These are phyloP conservation scores for Punica granatum DNA, from an alignment of 345 rosid species.

Conservation along the genomic window DNA sequence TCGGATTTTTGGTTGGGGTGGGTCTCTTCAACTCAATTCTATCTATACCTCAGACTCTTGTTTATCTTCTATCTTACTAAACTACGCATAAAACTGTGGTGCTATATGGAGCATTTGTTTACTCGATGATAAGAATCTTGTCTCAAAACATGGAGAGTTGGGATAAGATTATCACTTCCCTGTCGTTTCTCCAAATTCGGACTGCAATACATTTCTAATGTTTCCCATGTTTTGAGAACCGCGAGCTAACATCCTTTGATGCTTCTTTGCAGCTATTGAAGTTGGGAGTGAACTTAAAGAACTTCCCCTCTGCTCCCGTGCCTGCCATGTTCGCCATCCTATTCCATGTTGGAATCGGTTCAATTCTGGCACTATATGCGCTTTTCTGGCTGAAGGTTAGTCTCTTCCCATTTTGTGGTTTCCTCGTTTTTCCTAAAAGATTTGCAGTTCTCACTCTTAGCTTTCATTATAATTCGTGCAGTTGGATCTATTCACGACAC, in stretches of 20 bases:
- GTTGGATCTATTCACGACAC: constrained; percentile 91
- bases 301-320: constrained; percentile 59
- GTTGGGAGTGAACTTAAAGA: constrained; percentile 82
- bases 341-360: constrained; percentile 82
- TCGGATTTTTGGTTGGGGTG: constrained; percentile 87
- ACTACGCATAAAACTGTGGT: no score
- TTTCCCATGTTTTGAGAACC: no score
- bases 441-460: background rate
- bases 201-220: background rate
- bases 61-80: background rate
- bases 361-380: constrained; percentile 73
- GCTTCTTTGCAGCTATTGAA: constrained; percentile 42
- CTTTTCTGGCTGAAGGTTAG: constrained; percentile 95
- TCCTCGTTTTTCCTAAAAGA: background rate
- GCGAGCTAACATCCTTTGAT: background rate
- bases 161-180: background rate
- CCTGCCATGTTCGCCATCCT: constrained; percentile 64
- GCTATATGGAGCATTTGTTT: background rate
- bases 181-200: background rate
- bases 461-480: constrained; percentile 19
- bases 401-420: background rate
- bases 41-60: background rate
- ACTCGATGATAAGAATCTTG: background rate
- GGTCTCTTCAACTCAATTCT: constrained; percentile 23
- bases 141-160: background rate